Conservation (phyloP, 345 rosid species). For the Citrus sp. region DNA sequence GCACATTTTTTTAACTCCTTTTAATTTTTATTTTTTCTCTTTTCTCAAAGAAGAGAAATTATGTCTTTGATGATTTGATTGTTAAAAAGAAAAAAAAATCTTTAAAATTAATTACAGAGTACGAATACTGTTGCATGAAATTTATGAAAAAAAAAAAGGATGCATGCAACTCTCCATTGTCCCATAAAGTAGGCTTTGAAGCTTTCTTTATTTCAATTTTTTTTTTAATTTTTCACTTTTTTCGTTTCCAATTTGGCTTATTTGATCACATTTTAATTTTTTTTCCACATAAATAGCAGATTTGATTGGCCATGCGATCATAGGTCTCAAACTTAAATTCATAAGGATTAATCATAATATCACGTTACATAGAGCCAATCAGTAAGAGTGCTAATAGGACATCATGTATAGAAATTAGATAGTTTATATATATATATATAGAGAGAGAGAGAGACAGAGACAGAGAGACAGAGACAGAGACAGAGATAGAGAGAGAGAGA, state of each 20-base stretch:
- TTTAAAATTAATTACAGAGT: background rate
- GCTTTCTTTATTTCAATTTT: conserved; percentile 15
- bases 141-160: conserved; percentile 17
- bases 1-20: conserved; percentile 20
- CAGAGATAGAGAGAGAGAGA: too few species aligned
- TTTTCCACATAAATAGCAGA: too few species aligned
- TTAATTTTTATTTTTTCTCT: background rate
- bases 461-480: rapidly evolving
- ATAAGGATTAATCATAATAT: too few species aligned
- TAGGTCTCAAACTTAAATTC: too few species aligned
- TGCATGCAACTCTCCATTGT: background rate
- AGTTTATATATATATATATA: too few species aligned
- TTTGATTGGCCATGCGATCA: too few species aligned
- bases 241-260: too few species aligned
- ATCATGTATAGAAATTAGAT: too few species aligned
- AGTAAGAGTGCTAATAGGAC: too few species aligned
- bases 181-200: conserved; percentile 28
- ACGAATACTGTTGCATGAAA: conserved; percentile 27
- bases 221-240: background rate
- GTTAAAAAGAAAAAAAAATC: conserved; percentile 10
- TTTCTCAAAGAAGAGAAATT: conserved; percentile 25
- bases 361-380: too few species aligned
- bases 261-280: too few species aligned
- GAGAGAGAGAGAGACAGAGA: too few species aligned
- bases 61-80: conserved; percentile 31